Evolutionary conservation across 441 rosid genomes (phyloP), one percentile per base, ranked within the genome.

Genomic region (Jatropha multifida): DNA sequence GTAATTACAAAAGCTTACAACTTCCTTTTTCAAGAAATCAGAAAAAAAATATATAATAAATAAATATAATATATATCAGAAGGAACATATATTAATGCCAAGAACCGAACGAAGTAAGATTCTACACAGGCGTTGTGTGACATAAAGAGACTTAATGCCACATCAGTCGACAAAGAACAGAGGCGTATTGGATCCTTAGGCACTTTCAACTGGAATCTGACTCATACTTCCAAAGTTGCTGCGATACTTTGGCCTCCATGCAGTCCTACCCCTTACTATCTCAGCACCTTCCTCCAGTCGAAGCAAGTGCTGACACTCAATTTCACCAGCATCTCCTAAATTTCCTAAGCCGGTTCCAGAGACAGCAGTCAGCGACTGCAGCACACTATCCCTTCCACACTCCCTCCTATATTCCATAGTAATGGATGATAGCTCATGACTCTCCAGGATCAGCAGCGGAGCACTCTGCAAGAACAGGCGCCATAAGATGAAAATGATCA

Each of bases 371-470:
- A 96, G 86, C 49, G 99, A 96, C 90, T 91, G 94, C 78, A 96
- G 93, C 74, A 92, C 90, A 26, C 92, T 89, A 90, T 94, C 98
- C 85, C 78, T 91, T n/a, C 97, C 98, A 18, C 99, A 96, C 80
- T 96, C 99, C 87, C 97, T 91, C 77, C 98, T 82, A 56, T 96
- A 96, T 86, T 96, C 99, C 74, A 96, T 78, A n/a, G 97, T 90
- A 82, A 96, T 78, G 81, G 92, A 76, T 14, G 87, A 84, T 55
- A 96, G 97, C 85, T 91, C 89, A 69, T 88, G 90, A 56, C 79
- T 86, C 96, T 96, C 99, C 85, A 92, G 83, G 68, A 96, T 84
- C 65, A 87, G 81, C 75, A 78, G 86, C 0, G 99, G 99, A 83
- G 98, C 94, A 85, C 99, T 90, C 96, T 92, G 93, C 71, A 79